phyloP scores from a whole-genome alignment of 2,329 filamentous ascomycete genomes.

The Coniochaeta sp. region DNA sequence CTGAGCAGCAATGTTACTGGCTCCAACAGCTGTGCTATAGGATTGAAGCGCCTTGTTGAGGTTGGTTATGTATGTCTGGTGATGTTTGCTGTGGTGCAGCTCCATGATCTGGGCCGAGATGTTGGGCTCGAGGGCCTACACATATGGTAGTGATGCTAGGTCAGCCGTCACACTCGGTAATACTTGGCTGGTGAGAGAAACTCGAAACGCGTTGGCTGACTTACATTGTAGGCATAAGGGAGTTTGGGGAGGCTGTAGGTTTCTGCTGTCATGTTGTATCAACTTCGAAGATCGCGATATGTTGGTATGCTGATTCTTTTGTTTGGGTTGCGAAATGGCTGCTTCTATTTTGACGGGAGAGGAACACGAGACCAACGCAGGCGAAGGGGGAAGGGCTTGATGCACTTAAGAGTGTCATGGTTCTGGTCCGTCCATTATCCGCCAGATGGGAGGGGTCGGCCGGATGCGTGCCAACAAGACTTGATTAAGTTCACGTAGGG shows the following conservation, averaged over 20 bases:
- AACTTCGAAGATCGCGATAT: too few relatives aligned
- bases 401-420: too few relatives aligned
- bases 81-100: conserved; percentile 90
- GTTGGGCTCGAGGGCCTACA: conserved; percentile 51
- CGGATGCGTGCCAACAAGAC: too few relatives aligned
- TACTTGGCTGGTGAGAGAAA: background rate
- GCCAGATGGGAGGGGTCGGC: too few relatives aligned
- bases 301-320: too few relatives aligned
- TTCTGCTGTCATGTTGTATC: conserved; percentile 21
- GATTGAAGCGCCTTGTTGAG: conserved; percentile 77
- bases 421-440: too few relatives aligned
- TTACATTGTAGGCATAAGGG: conserved; percentile 25
- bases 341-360: too few relatives aligned
- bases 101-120: conserved; percentile 94
- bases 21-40: conserved; percentile 48
- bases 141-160: background rate
- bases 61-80: conserved; percentile 87
- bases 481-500: too few relatives aligned
- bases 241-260: conserved; percentile 22
- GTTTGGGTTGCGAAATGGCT: too few relatives aligned
- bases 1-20: conserved; percentile 50
- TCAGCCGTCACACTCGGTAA: too few relatives aligned
- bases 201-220: conserved; percentile 17
- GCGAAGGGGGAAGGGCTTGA: too few relatives aligned
- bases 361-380: too few relatives aligned